A percentile compares a stretch with the other conserved stretches of the same genome.
Conservation (phyloP, 768 basidiomycete genomes). For the Mycena capillaripes region DNA sequence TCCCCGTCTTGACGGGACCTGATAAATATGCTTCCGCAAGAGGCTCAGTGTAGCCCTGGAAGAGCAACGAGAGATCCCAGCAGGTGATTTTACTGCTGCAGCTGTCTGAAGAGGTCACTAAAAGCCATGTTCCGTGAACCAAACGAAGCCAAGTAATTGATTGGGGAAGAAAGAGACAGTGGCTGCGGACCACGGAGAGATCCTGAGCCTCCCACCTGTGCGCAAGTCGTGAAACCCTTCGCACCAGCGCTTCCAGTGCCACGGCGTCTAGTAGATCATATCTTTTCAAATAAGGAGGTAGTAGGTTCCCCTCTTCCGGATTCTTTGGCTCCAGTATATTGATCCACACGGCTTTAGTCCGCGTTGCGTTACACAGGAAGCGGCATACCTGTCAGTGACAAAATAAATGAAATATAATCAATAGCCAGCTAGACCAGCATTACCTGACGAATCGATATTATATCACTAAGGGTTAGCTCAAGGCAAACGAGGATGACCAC, state of each 20-base stretch:
- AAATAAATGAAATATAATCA: no score
- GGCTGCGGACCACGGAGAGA: background rate
- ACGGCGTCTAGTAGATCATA: background rate
- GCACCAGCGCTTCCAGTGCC: background rate
- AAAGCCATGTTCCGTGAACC: conserved; percentile 13
- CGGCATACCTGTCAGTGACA: no score
- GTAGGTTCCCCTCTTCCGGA: background rate
- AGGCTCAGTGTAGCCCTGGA: conserved; percentile 1
- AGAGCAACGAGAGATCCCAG: conserved; percentile 25
- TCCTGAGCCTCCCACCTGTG: background rate
- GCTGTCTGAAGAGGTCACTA: conserved; percentile 28
- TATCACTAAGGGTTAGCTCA: no score
- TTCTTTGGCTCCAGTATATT: background rate
- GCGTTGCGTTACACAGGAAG: background rate
- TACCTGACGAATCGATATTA: no score
- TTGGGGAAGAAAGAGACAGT: conserved; percentile 17
- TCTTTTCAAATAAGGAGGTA: background rate
- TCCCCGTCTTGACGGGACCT: conserved; percentile 26
- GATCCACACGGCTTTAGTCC: background rate
- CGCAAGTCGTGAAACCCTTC: background rate
- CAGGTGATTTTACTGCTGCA: conserved; percentile 24
- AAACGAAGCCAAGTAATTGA: conserved; percentile 34
- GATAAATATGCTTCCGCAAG: conserved; percentile 21
- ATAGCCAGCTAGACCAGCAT: no score
- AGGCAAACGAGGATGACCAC: no score